Base-by-base conservation (phyloP, 192 early-diverging fungal genomes). In the Coemansia sp. region DNA sequence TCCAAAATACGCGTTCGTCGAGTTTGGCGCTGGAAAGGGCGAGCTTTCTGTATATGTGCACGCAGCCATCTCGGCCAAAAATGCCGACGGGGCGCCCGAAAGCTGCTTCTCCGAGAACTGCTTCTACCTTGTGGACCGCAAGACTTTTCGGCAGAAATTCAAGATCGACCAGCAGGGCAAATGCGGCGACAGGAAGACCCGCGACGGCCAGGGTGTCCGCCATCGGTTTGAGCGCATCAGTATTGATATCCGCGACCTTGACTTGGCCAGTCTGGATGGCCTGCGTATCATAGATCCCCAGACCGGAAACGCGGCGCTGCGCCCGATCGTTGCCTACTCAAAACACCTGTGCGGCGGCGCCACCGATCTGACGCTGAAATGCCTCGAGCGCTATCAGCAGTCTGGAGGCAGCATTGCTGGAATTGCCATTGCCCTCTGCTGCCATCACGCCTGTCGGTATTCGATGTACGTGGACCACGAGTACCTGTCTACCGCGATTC, bases 261-360 rank as follows among this genome's bases (percentile, higher is more conserved):
- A 87, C 19, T 74, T 94, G n/a, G 55, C 80, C 9, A 74, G 84
- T 20, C 64, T 91, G 10, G 52, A 53, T 13, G 58, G 58, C n/a
- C 52, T 71, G 29, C 68, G 63, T 8, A 23, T 32, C 45, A 35
- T 46, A 10, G 69, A 64, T 42, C 55, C 64, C 0, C 20, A 19
- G 14, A 57, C 73, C 14, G 60, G 65, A 3, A 34, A 39, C 16
- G 7, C 27, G 4, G 28, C 8, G 2, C 47, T 68, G 51, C 62
- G 65, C 13, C 85, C 81, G 9, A 72, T 91, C n/a, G 85, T 93
- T 5, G 88, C 84, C 2, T 75, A 87, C 47, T 94, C 92, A 11
- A 96, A 96, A 65, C 94, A 96, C 71, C 82, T 96, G 50, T 96
- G 94, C 76, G 94, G 94, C 27, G 83, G 85, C 13, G 94, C 93